These are phyloP conservation scores for Apophysomyces ossiformis DNA, from an alignment of 371 early-diverging fungal species.

Conservation along the genomic window DNA sequence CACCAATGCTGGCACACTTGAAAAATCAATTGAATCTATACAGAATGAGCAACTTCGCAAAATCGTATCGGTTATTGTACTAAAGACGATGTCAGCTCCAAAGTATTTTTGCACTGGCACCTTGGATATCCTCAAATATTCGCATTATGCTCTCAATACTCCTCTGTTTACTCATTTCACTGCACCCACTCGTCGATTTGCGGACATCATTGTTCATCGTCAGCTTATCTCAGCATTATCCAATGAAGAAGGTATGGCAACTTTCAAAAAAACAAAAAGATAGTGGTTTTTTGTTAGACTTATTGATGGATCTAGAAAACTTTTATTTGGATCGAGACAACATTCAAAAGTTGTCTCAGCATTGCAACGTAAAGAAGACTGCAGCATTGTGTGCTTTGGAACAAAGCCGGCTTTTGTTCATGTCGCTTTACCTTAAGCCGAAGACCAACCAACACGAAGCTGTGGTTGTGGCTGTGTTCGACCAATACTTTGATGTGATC, in stretches of 20 bases:
- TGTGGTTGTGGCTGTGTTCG: conserved; percentile 49
- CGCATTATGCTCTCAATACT: conserved; percentile 79
- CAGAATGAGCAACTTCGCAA: conserved; percentile 49
- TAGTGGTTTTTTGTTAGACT: neutral
- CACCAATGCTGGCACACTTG: conserved; percentile 57
- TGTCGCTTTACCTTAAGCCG: conserved; percentile 60
- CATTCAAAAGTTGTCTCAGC: conserved; percentile 62
- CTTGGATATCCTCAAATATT: conserved; percentile 62
- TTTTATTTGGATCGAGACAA: conserved; percentile 59
- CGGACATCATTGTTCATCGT: conserved; percentile 96
- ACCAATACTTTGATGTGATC: conserved; percentile 63
- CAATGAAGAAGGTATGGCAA: conserved; percentile 19
- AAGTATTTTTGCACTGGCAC: conserved; percentile 89
- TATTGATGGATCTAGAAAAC: conserved; percentile 31
- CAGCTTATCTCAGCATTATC: conserved; percentile 48
- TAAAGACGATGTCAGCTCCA: conserved; percentile 82
- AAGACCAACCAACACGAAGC: conserved; percentile 35
- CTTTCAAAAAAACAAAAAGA: neutral
- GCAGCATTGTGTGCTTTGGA: conserved; percentile 73
- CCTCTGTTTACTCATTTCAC: conserved; percentile 91
- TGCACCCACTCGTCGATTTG: conserved; percentile 93
- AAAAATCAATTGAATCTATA: conserved; percentile 71
- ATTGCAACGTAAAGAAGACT: conserved; percentile 80
- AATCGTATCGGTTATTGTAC: conserved; percentile 65
- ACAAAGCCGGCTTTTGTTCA: conserved; percentile 67